These are phyloP conservation scores for Aegilops sharonensis DNA, from an alignment of 176 grass and related monocot species.

Conservation along the genomic window DNA sequence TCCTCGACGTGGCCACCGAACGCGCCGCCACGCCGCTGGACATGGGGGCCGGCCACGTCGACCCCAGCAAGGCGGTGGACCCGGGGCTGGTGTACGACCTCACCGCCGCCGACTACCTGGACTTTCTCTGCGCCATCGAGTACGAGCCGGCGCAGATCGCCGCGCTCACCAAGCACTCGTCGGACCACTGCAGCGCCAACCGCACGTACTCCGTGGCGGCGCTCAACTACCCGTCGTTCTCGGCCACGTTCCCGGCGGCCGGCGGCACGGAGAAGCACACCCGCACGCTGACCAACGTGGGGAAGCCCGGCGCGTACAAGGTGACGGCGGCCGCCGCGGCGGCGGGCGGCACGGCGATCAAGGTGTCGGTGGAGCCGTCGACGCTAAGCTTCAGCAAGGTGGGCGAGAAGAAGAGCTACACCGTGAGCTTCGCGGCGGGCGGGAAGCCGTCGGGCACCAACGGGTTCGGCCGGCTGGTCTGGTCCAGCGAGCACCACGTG, in stretches of 20 bases:
- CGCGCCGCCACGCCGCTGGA: slow-evolving; percentile 66
- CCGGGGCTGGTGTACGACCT: slow-evolving; percentile 86
- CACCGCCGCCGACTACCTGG: slow-evolving; percentile 63
- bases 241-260: slow-evolving; percentile 40
- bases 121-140: slow-evolving; percentile 88
- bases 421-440: slow-evolving; percentile 62
- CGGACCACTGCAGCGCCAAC: slow-evolving; percentile 49
- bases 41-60: slow-evolving; percentile 88
- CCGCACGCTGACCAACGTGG: slow-evolving; percentile 79
- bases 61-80: slow-evolving; percentile 70
- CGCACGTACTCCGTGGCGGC: slow-evolving; percentile 47
- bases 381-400: slow-evolving; percentile 59
- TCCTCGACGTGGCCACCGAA: slow-evolving; percentile 79
- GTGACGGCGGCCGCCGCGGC: slow-evolving; percentile 34
- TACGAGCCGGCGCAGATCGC: slow-evolving; percentile 79
- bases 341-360: slow-evolving; percentile 40
- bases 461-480: slow-evolving; percentile 70
- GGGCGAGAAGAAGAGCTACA: slow-evolving; percentile 84
- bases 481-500: slow-evolving; percentile 77
- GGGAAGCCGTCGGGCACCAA: slow-evolving; percentile 49
- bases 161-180: slow-evolving; percentile 50
- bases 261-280: slow-evolving; percentile 65
- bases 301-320: slow-evolving; percentile 69
- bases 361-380: slow-evolving; percentile 57
- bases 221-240: slow-evolving; percentile 96